phyloP scores from a whole-genome alignment of 2,329 filamentous ascomycete genomes.

The Fusarium sp. region DNA sequence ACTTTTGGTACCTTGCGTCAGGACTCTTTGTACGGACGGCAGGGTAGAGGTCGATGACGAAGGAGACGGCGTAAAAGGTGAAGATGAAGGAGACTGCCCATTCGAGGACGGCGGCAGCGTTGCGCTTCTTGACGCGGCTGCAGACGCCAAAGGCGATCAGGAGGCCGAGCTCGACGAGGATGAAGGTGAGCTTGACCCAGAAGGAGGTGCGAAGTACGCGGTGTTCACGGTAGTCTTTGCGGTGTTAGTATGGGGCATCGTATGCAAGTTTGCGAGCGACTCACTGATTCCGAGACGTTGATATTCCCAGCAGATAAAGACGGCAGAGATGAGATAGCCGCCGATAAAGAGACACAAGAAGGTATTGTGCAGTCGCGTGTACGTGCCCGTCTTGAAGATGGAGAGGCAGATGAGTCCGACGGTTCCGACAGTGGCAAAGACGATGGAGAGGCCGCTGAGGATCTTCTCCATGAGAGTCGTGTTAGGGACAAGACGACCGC shows the following conservation, averaged over 20 bases:
- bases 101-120: slow-evolving; percentile 82
- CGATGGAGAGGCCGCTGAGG: slow-evolving; percentile 69
- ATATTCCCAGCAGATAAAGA: slow-evolving; percentile 92
- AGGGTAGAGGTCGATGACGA: slow-evolving; percentile 87
- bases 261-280: slow-evolving; percentile 39
- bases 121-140: slow-evolving; percentile 61
- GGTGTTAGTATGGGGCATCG: slow-evolving; percentile 4
- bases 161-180: slow-evolving; percentile 80
- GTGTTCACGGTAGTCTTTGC: slow-evolving; percentile 75
- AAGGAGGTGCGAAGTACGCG: slow-evolving; percentile 81
- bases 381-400: slow-evolving; percentile 83
- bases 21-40: slow-evolving; percentile 69
- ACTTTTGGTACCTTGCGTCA: slow-evolving; percentile 47
- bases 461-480: slow-evolving; percentile 68
- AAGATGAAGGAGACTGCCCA: slow-evolving; percentile 84
- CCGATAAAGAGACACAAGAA: slow-evolving; percentile 87
- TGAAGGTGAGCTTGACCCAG: slow-evolving; percentile 87
- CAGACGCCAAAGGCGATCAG: slow-evolving; percentile 76
- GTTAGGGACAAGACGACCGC: slow-evolving; percentile 81
- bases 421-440: slow-evolving; percentile 79
- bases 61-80: slow-evolving; percentile 87
- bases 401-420: slow-evolving; percentile 83
- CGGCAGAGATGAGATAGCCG: slow-evolving; percentile 85
- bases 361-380: slow-evolving; percentile 75
- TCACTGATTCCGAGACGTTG: slow-evolving; percentile 80